Percentiles rank a stretch among this genome's conserved stretches.
phyloP scores from a whole-genome alignment of 2,329 filamentous ascomycete species.

The Parafenestella ontariensis region DNA sequence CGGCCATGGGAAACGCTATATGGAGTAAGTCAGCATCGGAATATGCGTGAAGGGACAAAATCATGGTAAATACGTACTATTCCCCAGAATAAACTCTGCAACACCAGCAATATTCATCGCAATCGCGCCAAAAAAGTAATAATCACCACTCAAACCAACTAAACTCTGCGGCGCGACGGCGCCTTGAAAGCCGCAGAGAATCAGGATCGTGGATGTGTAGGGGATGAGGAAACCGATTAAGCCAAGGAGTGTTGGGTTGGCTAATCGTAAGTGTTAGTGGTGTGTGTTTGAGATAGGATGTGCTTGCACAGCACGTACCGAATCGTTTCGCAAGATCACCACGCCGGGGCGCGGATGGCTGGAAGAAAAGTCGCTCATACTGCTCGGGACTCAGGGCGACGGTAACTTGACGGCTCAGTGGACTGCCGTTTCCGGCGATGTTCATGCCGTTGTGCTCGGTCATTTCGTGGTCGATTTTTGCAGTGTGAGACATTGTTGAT shows the following conservation, averaged over 20 bases:
- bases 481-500: slow-evolving; percentile 24
- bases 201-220: slow-evolving; percentile 28
- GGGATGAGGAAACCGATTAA: slow-evolving; percentile 27
- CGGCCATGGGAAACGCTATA: slow-evolving; percentile 30
- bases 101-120: slow-evolving; percentile 30
- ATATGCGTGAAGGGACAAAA: no score
- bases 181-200: slow-evolving; percentile 30
- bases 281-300: no score
- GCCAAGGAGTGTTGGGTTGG: slow-evolving; percentile 27
- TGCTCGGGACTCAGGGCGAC: slow-evolving; percentile 27
- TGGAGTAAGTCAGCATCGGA: neutral
- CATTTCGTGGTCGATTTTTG: slow-evolving; percentile 24
- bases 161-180: slow-evolving; percentile 24
- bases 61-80: slow-evolving; percentile 11
- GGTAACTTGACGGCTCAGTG: slow-evolving; percentile 28
- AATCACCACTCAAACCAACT: slow-evolving; percentile 28
- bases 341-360: slow-evolving; percentile 26
- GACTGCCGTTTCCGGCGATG: slow-evolving; percentile 9
- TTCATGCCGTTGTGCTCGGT: slow-evolving; percentile 17
- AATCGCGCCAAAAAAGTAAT: slow-evolving; percentile 31
- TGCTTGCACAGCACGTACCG: slow-evolving; percentile 6
- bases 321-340: slow-evolving; percentile 30
- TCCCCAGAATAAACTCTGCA: slow-evolving; percentile 29
- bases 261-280: slow-evolving; percentile 1
- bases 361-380: slow-evolving; percentile 34